These are phyloP conservation scores for Chenopodium suecicum DNA, from an alignment of 148 eudicot species.

Conservation along the genomic window DNA sequence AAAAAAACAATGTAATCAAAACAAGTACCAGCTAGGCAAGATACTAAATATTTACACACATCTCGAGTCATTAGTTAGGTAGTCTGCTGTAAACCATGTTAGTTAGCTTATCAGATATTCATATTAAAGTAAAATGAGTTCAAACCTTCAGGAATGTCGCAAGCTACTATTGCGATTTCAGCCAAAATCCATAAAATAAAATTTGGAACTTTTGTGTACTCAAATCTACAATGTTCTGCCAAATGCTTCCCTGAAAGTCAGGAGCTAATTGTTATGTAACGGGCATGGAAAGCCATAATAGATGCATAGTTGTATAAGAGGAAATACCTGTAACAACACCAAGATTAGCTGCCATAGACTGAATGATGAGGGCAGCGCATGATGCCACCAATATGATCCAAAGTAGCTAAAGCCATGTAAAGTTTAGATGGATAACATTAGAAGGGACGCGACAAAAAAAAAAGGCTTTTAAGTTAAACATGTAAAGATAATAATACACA, in stretches of 20 bases:
- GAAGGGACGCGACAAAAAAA: neutral
- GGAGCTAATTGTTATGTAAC: conserved; percentile 3
- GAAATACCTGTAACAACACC: conserved; percentile 92
- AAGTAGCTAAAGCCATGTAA: conserved; percentile 56
- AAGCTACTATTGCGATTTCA: conserved; percentile 87
- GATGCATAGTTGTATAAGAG: neutral
- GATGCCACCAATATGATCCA: conserved; percentile 98
- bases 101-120: neutral
- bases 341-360: conserved; percentile 89
- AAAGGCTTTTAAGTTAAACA: too few relatives aligned
- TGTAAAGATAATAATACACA: conserved; percentile 24
- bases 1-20: too few relatives aligned
- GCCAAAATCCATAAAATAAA: conserved; percentile 91
- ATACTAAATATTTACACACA: neutral
- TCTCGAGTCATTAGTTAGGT: neutral
- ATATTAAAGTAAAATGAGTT: neutral
- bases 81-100: neutral
- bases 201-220: conserved; percentile 83
- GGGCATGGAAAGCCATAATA: neutral
- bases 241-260: conserved; percentile 77
- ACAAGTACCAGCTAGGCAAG: too few relatives aligned
- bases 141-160: conserved; percentile 98
- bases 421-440: neutral
- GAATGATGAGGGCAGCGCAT: conserved; percentile 85
- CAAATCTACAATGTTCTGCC: conserved; percentile 94